phyloP scores from a whole-genome alignment of 805 yeast species.

The Candida berthetii region DNA sequence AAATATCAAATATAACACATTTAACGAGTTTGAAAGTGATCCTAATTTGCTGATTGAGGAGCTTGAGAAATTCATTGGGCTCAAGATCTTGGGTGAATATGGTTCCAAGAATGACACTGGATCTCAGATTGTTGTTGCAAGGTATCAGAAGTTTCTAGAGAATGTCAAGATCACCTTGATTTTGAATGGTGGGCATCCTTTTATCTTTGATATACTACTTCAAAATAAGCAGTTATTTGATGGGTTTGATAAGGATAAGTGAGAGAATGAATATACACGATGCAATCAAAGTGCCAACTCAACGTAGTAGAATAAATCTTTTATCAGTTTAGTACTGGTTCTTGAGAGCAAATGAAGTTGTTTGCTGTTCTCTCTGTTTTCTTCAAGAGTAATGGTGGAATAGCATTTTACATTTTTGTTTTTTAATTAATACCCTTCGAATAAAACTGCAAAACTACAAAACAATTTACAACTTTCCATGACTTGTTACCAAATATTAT shows the following conservation, averaged over 20 bases:
- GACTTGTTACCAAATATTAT: too few relatives aligned
- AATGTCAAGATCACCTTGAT: constrained; percentile 37
- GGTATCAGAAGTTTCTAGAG: constrained; percentile 29
- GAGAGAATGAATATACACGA: too few relatives aligned
- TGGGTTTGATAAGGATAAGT: constrained; percentile 16
- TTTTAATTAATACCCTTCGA: too few relatives aligned
- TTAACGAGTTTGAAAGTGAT: constrained; percentile 30
- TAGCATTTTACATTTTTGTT: too few relatives aligned
- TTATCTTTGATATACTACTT: constrained; percentile 49
- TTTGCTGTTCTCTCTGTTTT: too few relatives aligned
- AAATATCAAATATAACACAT: constrained; percentile 18
- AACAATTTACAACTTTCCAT: too few relatives aligned
- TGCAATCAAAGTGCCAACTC: too few relatives aligned
- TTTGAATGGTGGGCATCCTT: constrained; percentile 54
- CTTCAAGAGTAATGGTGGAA: too few relatives aligned
- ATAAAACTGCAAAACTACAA: too few relatives aligned
- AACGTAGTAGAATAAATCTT: too few relatives aligned
- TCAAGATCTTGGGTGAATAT: constrained; percentile 20
- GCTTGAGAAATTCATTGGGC: constrained; percentile 31
- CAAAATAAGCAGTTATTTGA: constrained; percentile 44
- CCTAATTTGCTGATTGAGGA: constrained; percentile 32
- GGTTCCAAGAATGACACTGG: constrained; percentile 10
- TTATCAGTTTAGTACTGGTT: too few relatives aligned
- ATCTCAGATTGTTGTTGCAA: constrained; percentile 16
- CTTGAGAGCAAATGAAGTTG: too few relatives aligned